Base-by-base conservation (phyloP, 257 asterid genomes). In the Fraxinus cuspidata region DNA sequence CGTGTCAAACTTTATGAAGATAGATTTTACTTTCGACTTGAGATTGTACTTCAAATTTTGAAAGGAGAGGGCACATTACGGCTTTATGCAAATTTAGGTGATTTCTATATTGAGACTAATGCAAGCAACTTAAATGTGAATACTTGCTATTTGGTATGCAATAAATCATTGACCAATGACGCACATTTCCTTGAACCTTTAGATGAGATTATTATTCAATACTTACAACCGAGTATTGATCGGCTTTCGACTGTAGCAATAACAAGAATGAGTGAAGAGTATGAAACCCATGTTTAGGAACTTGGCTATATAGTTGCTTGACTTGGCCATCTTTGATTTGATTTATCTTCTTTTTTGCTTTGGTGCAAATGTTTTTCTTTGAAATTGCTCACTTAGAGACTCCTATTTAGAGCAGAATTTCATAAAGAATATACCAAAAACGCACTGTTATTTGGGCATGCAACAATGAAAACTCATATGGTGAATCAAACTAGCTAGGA, bases 301-400 rank as follows among this genome's bases (percentile, higher is more conserved):
- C 29, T 42, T 78, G 23, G 82, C 35, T 12, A 69, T 12, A 28
- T 65, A 81, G 71, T 56, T 71, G 84, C 75, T 67, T 68, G 79
- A n/a, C 31, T 76, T 78, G 44, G 83, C 85, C 91, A 87, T 85
- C 70, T 77, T 73, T 71, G 25, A 42, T 63, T 72, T 16, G 5
- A 18, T 74, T 49, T 31, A 32, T 69, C 21, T 40, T 34, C 16
- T 10, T 47, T 28, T 19, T 0, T 16, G 3, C 47, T 80, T 18
- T 13, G 15, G 15, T 19, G 60, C 1, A 0, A 25, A 13, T 23
- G 3, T 47, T 11, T 35, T 16, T 38, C 51, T 12, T 58, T 2
- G 63, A 31, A 11, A 28, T 53, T 38, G 16, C 58, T 49, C 4
- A 5, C n/a, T 31, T 8, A 40, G 35, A 49, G 28, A 21, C 44